Conservation (phyloP, 805 yeast species). For the Clavispora carvajalis region DNA sequence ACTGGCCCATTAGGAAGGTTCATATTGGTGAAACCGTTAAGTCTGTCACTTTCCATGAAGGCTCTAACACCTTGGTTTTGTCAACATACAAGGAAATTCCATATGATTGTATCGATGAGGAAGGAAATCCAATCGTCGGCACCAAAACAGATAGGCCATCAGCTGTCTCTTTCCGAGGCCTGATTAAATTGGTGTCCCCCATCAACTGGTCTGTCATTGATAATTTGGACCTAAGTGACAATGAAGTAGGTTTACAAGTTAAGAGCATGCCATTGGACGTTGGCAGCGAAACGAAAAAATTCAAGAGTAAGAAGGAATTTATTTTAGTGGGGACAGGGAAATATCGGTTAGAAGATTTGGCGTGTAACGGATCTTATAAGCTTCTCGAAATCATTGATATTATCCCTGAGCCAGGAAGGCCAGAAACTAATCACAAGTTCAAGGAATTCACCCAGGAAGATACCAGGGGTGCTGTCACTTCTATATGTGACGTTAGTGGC, state of each 20-base stretch:
- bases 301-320: slow-evolving; percentile 55
- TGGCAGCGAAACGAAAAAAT: slow-evolving; percentile 35
- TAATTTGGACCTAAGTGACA: slow-evolving; percentile 55
- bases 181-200: slow-evolving; percentile 65
- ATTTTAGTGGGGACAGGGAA: slow-evolving; percentile 76
- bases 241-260: slow-evolving; percentile 59
- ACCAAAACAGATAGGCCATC: slow-evolving; percentile 44
- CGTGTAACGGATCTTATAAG: slow-evolving; percentile 73
- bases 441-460: slow-evolving; percentile 69
- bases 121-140: slow-evolving; percentile 60
- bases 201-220: slow-evolving; percentile 74
- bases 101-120: slow-evolving; percentile 69
- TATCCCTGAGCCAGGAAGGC: slow-evolving; percentile 83
- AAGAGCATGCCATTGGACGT: slow-evolving; percentile 48
- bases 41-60: slow-evolving; percentile 64
- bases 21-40: slow-evolving; percentile 58
- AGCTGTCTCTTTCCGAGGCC: slow-evolving; percentile 56
- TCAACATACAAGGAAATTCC: slow-evolving; percentile 56
- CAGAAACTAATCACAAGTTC: slow-evolving; percentile 76
- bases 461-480: slow-evolving; percentile 78
- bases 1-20: slow-evolving; percentile 52
- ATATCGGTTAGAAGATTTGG: slow-evolving; percentile 72
- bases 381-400: slow-evolving; percentile 73
- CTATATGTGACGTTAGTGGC: slow-evolving; percentile 76
- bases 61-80: slow-evolving; percentile 55